phyloP scores from a whole-genome alignment of 495 filamentous ascomycete species.

The Hamigera avellanea region DNA sequence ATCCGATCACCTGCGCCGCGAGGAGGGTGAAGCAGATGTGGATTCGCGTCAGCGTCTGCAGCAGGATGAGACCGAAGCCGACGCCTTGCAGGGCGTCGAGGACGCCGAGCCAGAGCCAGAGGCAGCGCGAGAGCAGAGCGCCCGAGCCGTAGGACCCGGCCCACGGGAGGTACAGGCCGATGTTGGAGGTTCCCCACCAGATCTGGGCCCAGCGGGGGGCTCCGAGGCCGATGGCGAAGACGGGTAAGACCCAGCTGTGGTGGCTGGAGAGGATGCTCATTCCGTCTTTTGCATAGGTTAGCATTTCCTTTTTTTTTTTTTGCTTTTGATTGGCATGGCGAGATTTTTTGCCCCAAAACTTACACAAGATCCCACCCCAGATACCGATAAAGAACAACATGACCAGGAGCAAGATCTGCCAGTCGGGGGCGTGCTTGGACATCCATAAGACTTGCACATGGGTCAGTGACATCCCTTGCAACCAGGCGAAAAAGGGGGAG shows the following conservation, averaged over 20 bases:
- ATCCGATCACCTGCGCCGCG: conserved; percentile 39
- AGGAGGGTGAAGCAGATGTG: conserved; percentile 39
- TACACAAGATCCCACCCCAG: conserved; percentile 28
- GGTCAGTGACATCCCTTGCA: no score
- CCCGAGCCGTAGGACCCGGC: conserved; percentile 30
- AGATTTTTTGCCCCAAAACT: no score
- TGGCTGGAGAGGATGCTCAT: conserved; percentile 27
- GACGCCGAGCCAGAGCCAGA: conserved; percentile 42
- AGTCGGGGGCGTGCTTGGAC: conserved; percentile 29
- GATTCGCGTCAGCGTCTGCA: conserved; percentile 38
- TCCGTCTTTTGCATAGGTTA: no score
- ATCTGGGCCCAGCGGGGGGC: conserved; percentile 41
- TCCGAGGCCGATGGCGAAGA: conserved; percentile 38
- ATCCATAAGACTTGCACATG: conserved; percentile 32
- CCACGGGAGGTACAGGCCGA: conserved; percentile 37
- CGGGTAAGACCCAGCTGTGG: conserved; percentile 39
- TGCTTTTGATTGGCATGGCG: no score
- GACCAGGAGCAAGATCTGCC: conserved; percentile 33
- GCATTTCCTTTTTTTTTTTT: no score
- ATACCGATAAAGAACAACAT: conserved; percentile 33
- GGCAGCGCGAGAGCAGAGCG: conserved; percentile 31
- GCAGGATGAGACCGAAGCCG: conserved; percentile 40
- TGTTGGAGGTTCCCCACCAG: conserved; percentile 38
- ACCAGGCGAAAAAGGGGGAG: no score
- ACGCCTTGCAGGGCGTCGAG: conserved; percentile 37